Conservation (phyloP, 306 rosid species). For the Comarum palustre region DNA sequence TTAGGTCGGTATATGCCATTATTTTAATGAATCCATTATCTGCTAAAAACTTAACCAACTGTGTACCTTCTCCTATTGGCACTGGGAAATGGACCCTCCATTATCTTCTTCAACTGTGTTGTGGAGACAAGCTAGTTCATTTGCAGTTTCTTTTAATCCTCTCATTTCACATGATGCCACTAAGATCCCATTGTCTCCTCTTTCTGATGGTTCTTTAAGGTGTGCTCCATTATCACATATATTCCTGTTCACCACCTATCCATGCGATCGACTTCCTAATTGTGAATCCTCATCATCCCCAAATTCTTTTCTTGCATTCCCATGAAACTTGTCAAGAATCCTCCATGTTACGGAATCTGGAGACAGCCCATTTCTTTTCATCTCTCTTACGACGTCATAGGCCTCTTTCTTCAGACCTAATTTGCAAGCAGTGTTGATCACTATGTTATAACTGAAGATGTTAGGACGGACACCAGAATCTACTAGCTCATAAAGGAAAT, state of each 20-base stretch:
- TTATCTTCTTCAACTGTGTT: not conserved
- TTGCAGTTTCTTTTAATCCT: not conserved
- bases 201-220: not conserved
- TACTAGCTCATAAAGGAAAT: conserved; percentile 73
- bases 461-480: conserved; percentile 77
- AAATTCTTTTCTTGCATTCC: conserved; percentile 19
- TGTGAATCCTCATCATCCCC: conserved; percentile 31
- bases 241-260: not conserved
- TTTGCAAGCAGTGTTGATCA: conserved; percentile 64
- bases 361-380: conserved; percentile 65
- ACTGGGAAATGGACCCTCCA: not conserved
- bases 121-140: not conserved
- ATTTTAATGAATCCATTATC: not conserved
- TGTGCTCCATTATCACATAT: conserved; percentile 5
- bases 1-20: not conserved
- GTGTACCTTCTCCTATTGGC: not conserved
- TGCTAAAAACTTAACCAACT: not conserved
- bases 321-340: conserved; percentile 66
- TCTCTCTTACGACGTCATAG: conserved; percentile 67
- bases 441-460: conserved; percentile 68
- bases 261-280: not conserved
- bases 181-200: not conserved
- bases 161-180: not conserved
- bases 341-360: conserved; percentile 92
- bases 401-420: conserved; percentile 59